A percentile compares a stretch with the other conserved stretches of the same genome.
phyloP scores from a whole-genome alignment of 2,329 filamentous ascomycete genomes.

The Claviceps maximensis region DNA sequence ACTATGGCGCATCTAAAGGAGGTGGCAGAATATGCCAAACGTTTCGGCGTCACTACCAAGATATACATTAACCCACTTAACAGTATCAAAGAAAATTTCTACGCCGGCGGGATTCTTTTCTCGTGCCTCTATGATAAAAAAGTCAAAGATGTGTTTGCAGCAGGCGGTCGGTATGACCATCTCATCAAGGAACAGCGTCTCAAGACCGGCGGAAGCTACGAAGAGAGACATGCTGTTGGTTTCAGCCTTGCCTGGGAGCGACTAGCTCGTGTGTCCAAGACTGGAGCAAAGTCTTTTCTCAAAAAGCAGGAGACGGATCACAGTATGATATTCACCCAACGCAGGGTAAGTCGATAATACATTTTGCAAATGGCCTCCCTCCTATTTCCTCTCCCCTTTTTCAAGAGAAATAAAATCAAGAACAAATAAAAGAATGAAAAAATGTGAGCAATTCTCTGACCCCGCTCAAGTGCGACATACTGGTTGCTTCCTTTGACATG shows the following conservation, averaged over 20 bases:
- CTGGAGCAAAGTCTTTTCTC: constrained; percentile 43
- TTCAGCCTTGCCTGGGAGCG: constrained; percentile 86
- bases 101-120: constrained; percentile 73
- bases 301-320: constrained; percentile 57
- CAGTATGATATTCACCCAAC: constrained; percentile 44
- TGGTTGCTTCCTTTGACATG: constrained; percentile 78
- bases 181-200: constrained; percentile 75
- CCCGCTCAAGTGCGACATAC: constrained; percentile 57
- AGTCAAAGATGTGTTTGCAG: constrained; percentile 75
- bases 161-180: constrained; percentile 84
- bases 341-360: constrained; percentile 37
- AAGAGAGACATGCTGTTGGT: constrained; percentile 72
- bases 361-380: too few relatives aligned
- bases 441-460: background rate
- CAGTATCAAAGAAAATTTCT: constrained; percentile 87
- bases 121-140: constrained; percentile 82
- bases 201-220: constrained; percentile 46
- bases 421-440: background rate
- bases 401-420: background rate
- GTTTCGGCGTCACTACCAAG: constrained; percentile 61
- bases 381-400: background rate
- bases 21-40: constrained; percentile 62
- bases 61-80: constrained; percentile 75
- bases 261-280: constrained; percentile 52
- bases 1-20: constrained; percentile 70